phyloP scores from a whole-genome alignment of 345 rosid genomes.

The Ceriops zippeliana region DNA sequence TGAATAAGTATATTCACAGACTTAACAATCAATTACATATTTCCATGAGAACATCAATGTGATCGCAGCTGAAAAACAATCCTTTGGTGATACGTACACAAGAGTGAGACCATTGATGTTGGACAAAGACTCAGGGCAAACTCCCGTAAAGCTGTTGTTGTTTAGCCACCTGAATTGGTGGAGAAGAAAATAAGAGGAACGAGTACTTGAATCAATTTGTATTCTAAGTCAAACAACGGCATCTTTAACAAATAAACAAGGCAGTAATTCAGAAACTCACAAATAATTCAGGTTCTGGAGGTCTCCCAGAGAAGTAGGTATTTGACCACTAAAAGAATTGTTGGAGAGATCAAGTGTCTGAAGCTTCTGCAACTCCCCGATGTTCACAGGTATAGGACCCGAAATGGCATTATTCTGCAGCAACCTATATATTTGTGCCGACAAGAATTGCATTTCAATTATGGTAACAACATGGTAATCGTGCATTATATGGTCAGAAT shows the following conservation, averaged over 20 bases:
- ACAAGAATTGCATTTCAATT: constrained; percentile 2
- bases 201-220: constrained; percentile 6
- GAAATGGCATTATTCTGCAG: constrained; percentile 89
- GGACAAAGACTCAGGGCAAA: constrained; percentile 77
- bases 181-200: constrained; percentile 8
- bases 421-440: constrained; percentile 49
- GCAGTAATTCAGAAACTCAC: constrained; percentile 39
- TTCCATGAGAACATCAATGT: not conserved
- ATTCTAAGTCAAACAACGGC: constrained; percentile 11
- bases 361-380: constrained; percentile 84
- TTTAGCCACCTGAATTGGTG: constrained; percentile 70
- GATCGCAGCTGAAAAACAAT: constrained; percentile 8
- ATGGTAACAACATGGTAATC: not conserved
- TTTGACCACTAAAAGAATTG: constrained; percentile 67
- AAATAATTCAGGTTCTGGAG: constrained; percentile 76
- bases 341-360: constrained; percentile 92
- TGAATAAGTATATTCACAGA: constrained; percentile 1
- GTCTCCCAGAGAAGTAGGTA: constrained; percentile 73
- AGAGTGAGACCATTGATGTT: constrained; percentile 76
- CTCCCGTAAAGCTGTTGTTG: constrained; percentile 87
- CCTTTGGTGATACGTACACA: constrained; percentile 59
- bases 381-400: constrained; percentile 72
- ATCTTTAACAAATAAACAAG: constrained; percentile 10
- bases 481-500: not conserved
- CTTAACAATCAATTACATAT: constrained; percentile 34